Conservation (phyloP, 768 basidiomycete species). For the Suillus fuscotomentosus region DNA sequence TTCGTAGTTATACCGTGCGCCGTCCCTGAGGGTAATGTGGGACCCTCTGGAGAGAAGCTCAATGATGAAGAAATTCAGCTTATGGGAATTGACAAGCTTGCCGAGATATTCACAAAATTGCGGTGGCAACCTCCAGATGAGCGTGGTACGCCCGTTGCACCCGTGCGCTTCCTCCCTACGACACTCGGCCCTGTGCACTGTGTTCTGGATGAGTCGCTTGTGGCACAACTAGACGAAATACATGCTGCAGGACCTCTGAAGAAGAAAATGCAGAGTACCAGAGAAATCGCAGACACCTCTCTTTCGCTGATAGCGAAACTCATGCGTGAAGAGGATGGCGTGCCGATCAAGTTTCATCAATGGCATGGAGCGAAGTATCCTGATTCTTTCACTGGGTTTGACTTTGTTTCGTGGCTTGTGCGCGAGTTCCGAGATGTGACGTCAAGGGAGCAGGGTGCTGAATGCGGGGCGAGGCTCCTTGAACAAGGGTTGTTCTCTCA, state of each 20-base stretch:
- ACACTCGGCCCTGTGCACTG: constrained; percentile 81
- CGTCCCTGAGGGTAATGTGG: constrained; percentile 51
- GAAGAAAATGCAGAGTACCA: constrained; percentile 81
- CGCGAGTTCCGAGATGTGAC: constrained; percentile 88
- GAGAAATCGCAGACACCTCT: constrained; percentile 66
- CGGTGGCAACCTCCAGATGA: constrained; percentile 66
- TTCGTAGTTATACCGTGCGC: constrained; percentile 90
- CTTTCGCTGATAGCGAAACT: constrained; percentile 68
- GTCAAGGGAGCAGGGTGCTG: constrained; percentile 73
- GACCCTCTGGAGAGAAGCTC: constrained; percentile 69
- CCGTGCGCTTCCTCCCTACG: constrained; percentile 79
- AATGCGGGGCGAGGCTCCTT: constrained; percentile 74
- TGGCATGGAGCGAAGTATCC: constrained; percentile 78
- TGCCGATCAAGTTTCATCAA: constrained; percentile 79
- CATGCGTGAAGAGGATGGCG: constrained; percentile 83
- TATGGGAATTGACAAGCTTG: constrained; percentile 87
- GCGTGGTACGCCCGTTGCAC: constrained; percentile 43
- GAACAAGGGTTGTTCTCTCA: constrained; percentile 88
- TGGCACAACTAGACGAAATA: constrained; percentile 79
- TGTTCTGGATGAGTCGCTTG: constrained; percentile 74
- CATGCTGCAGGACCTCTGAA: constrained; percentile 70
- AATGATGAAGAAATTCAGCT: constrained; percentile 87
- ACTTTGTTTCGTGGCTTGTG: constrained; percentile 91
- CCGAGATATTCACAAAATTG: constrained; percentile 82
- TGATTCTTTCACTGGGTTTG: constrained; percentile 86